Evolutionary conservation across 768 basidiomycete species (phyloP).

Genomic region (Rhodosporidiobolus odoratus): DNA sequence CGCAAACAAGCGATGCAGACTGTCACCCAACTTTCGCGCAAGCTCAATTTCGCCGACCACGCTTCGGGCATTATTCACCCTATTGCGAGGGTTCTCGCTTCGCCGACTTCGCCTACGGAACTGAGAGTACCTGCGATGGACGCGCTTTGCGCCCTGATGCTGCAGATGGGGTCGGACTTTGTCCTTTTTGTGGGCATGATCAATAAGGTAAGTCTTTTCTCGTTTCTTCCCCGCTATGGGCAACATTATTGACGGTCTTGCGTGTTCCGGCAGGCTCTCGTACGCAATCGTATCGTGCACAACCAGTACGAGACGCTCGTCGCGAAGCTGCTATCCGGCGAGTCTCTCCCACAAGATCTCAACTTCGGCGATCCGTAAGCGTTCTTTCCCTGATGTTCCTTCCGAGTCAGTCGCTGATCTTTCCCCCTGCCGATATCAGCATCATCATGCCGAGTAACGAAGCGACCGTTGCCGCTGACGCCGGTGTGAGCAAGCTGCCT

Average conservation of each 20-base stretch:
- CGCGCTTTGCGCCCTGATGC: slow-evolving; percentile 80
- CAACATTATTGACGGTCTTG: neutral
- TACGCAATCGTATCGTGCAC: slow-evolving; percentile 71
- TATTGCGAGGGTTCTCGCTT: slow-evolving; percentile 75
- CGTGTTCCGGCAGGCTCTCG: slow-evolving; percentile 60
- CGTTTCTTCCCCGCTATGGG: neutral
- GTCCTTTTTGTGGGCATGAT: slow-evolving; percentile 97
- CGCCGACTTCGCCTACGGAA: slow-evolving; percentile 57
- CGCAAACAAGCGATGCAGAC: slow-evolving; percentile 86
- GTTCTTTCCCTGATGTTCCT: slow-evolving; percentile 32
- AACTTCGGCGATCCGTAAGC: slow-evolving; percentile 61
- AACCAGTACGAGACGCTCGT: slow-evolving; percentile 81
- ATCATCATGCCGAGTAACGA: slow-evolving; percentile 41
- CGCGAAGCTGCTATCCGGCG: slow-evolving; percentile 80
- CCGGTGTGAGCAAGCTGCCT: slow-evolving; percentile 78
- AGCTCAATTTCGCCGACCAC: slow-evolving; percentile 96
- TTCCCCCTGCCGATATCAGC: slow-evolving; percentile 43
- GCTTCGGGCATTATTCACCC: slow-evolving; percentile 96
- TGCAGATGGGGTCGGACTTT: slow-evolving; percentile 92
- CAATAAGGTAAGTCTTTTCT: slow-evolving; percentile 64
- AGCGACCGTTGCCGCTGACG: slow-evolving; percentile 48
- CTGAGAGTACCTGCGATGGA: slow-evolving; percentile 83
- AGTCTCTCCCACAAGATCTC: slow-evolving; percentile 80
- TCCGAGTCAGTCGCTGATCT: neutral
- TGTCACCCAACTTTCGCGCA: slow-evolving; percentile 78